Percentiles rank a stretch among this genome's conserved stretches.
Evolutionary conservation across 2,329 filamentous ascomycete species (phyloP).

Genomic region (Nannizzia gypsea): DNA sequence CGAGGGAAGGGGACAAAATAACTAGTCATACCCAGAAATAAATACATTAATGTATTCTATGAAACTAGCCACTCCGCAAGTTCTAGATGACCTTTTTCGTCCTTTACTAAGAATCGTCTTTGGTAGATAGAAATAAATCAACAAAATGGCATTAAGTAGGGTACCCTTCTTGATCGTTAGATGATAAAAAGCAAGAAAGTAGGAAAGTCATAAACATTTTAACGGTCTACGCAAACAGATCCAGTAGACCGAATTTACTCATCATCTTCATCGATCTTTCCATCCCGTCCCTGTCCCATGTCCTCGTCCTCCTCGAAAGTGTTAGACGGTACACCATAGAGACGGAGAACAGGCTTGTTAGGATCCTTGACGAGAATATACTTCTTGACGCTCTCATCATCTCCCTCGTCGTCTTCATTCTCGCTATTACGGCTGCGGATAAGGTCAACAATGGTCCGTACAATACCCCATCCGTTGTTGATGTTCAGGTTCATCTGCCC

Average conservation of each 20-base stretch:
- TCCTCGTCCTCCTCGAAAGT: conserved; percentile 86
- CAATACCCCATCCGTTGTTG: conserved; percentile 97
- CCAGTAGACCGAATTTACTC: conserved; percentile 26
- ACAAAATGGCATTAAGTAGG: neutral
- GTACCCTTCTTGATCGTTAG: neutral
- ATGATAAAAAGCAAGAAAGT: neutral
- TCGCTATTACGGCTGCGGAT: conserved; percentile 29
- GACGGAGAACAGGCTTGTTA: conserved; percentile 86
- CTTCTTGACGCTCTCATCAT: conserved; percentile 34
- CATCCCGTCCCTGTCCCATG: conserved; percentile 42
- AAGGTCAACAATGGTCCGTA: conserved; percentile 93
- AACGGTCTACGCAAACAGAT: neutral
- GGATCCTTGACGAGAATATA: conserved; percentile 65
- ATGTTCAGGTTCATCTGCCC: conserved; percentile 96
- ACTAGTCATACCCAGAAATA: neutral
- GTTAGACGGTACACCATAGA: conserved; percentile 79
- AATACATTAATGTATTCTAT: conserved; percentile 2
- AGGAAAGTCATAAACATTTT: conserved; percentile 2
- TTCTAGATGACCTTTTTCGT: too few species aligned
- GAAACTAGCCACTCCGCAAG: neutral
- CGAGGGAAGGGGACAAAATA: neutral
- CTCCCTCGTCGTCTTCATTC: conserved; percentile 26
- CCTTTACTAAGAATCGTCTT: neutral
- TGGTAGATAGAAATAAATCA: neutral
- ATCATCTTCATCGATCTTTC: conserved; percentile 44